Conservation (phyloP, 345 rosid genomes). For the Isatis tinctoria region DNA sequence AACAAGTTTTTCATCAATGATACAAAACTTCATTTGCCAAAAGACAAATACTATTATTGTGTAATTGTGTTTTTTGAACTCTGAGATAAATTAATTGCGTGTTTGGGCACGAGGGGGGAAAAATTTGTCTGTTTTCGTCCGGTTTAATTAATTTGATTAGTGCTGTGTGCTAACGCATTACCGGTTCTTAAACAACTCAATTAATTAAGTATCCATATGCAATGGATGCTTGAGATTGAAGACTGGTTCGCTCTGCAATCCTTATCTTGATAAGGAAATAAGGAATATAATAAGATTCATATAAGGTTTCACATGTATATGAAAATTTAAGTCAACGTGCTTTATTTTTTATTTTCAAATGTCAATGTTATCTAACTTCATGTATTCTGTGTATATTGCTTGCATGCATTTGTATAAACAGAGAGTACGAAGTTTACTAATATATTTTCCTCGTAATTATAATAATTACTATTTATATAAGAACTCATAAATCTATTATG, state of each 20-base stretch:
- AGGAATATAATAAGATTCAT: not conserved
- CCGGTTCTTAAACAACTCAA: not conserved
- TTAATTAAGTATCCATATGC: not conserved
- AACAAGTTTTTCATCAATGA: conserved; percentile 10
- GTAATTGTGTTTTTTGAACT: not conserved
- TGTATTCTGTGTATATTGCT: not conserved
- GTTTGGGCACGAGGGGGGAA: not conserved
- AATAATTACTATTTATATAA: too few species aligned
- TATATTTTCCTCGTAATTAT: not conserved
- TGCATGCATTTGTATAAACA: conserved; percentile 1
- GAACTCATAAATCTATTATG: conserved; percentile 4
- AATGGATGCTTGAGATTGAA: conserved; percentile 23
- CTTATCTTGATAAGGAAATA: not conserved
- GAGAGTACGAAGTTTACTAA: not conserved
- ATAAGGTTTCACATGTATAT: not conserved
- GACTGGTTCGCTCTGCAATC: conserved; percentile 21
- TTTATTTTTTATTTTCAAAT: not conserved
- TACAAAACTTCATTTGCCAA: too few species aligned
- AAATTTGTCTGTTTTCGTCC: not conserved
- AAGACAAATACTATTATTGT: too few species aligned
- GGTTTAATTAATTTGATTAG: not conserved
- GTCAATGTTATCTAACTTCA: not conserved
- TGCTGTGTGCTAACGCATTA: not conserved
- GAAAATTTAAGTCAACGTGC: not conserved
- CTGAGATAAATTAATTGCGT: not conserved